These are phyloP conservation scores for Dictyophora rubrovolvata DNA, from an alignment of 768 basidiomycete genomes.

Conservation along the genomic window DNA sequence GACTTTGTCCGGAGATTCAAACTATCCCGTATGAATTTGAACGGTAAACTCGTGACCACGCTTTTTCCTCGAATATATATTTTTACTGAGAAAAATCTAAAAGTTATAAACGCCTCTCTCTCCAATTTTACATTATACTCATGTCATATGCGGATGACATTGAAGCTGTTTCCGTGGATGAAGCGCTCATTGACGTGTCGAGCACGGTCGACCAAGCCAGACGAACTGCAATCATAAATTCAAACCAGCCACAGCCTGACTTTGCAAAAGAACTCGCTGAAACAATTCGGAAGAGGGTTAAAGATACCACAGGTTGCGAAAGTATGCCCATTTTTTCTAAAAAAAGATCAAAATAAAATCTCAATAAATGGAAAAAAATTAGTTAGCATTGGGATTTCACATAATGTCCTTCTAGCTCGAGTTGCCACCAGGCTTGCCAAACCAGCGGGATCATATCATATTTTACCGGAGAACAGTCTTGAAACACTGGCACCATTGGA, in stretches of 20 bases:
- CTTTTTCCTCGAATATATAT: background rate
- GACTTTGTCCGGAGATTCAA: constrained; percentile 58
- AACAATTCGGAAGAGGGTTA: constrained; percentile 66
- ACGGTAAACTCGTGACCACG: constrained; percentile 30
- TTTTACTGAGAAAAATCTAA: background rate
- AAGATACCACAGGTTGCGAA: constrained; percentile 75
- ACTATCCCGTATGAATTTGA: constrained; percentile 96
- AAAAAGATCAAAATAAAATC: background rate
- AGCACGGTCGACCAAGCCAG: constrained; percentile 35
- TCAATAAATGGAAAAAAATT: background rate
- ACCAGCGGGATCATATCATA: constrained; percentile 78
- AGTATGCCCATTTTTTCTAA: constrained; percentile 32
- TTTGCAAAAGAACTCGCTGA: constrained; percentile 72
- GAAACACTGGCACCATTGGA: constrained; percentile 55
- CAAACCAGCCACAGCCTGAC: constrained; percentile 7
- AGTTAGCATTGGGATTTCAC: constrained; percentile 89
- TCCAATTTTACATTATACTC: constrained; percentile 87
- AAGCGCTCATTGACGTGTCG: constrained; percentile 87
- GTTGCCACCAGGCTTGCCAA: constrained; percentile 88
- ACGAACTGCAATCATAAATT: background rate
- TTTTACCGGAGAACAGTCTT: constrained; percentile 42
- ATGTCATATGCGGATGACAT: constrained; percentile 85
- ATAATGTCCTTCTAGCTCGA: constrained; percentile 88
- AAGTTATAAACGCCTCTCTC: constrained; percentile 76
- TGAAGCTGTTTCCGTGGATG: constrained; percentile 93